These are phyloP conservation scores for Suillus americanus DNA, from an alignment of 768 basidiomycete genomes.

Conservation along the genomic window DNA sequence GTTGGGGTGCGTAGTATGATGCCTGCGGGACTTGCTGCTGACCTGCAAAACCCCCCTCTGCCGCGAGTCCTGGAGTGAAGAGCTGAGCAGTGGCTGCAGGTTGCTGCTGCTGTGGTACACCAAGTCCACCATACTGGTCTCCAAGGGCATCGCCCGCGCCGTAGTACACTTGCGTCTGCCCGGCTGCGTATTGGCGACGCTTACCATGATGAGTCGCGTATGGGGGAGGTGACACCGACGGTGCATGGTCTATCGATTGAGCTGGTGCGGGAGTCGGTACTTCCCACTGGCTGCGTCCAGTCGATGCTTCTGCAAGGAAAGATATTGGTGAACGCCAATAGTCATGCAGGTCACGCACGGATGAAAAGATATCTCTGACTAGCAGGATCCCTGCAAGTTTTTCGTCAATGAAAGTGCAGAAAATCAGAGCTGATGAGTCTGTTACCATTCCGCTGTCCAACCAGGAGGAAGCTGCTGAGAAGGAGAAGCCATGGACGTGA, in stretches of 20 bases:
- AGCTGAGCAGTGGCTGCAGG: conserved; percentile 50
- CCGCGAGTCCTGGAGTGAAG: conserved; percentile 83
- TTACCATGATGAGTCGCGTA: conserved; percentile 48
- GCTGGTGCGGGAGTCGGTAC: conserved; percentile 48
- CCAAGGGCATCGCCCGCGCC: conserved; percentile 45
- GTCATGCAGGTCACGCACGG: conserved; percentile 51
- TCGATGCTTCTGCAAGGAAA: conserved; percentile 65
- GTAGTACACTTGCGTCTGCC: conserved; percentile 90
- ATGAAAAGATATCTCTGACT: conserved; percentile 87
- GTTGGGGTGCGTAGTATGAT: conserved; percentile 48
- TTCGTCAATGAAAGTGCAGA: conserved; percentile 10
- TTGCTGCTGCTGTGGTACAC: conserved; percentile 36
- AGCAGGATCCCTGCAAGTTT: conserved; percentile 63
- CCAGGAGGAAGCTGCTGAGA: conserved; percentile 82
- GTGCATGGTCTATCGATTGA: conserved; percentile 40
- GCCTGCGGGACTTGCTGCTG: conserved; percentile 48
- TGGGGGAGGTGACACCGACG: conserved; percentile 45
- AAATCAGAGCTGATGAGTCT: conserved; percentile 13
- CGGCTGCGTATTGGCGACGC: conserved; percentile 92
- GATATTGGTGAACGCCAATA: conserved; percentile 6
- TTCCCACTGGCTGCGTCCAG: conserved; percentile 90
- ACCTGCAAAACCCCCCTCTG: conserved; percentile 63
- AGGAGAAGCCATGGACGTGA: conserved; percentile 41
- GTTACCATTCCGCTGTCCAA: conserved; percentile 90
- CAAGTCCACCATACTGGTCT: conserved; percentile 40